Evolutionary conservation across 805 yeast genomes (phyloP).

Genomic region (Candida namnaoensis): DNA sequence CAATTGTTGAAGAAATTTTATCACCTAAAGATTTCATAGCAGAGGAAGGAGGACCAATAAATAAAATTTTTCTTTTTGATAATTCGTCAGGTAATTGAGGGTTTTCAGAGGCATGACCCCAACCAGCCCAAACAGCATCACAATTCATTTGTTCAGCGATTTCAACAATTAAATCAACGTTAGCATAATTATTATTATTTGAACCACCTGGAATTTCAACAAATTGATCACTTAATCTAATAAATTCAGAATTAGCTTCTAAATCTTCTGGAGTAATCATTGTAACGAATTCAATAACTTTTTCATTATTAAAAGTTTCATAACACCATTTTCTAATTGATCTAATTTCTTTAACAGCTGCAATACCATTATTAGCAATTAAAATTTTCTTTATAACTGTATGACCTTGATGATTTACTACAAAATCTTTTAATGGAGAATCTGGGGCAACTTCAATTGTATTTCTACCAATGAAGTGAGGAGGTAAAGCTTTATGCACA

Average conservation of each 20-base stretch:
- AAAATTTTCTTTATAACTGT: conserved; percentile 83
- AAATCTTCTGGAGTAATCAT: conserved; percentile 99
- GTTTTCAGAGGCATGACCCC: conserved; percentile 99
- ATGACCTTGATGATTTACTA: conserved; percentile 82
- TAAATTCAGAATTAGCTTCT: conserved; percentile 94
- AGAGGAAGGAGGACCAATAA: conserved; percentile 98
- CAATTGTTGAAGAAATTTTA: conserved; percentile 94
- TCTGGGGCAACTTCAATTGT: conserved; percentile 71
- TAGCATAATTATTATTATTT: conserved; percentile 96
- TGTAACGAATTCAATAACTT: conserved; percentile 87
- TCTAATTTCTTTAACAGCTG: conserved; percentile 97
- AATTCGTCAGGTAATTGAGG: conserved; percentile 89
- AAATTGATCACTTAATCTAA: conserved; percentile 98
- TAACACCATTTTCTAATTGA: conserved; percentile 98
- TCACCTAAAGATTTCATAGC: conserved; percentile 99
- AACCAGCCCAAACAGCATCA: conserved; percentile 99
- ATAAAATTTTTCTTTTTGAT: conserved; percentile 81
- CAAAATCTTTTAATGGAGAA: conserved; percentile 75
- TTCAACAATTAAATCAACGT: conserved; percentile 94
- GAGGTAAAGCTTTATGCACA: conserved; percentile 39
- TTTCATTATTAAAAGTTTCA: conserved; percentile 96
- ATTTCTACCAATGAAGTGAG: conserved; percentile 78
- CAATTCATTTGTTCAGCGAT: conserved; percentile 94
- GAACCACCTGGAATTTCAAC: conserved; percentile 99
- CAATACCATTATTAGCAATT: conserved; percentile 98